Evolutionary conservation across 192 early-diverging fungal genomes (phyloP).

Genomic region (Podila horticola): DNA sequence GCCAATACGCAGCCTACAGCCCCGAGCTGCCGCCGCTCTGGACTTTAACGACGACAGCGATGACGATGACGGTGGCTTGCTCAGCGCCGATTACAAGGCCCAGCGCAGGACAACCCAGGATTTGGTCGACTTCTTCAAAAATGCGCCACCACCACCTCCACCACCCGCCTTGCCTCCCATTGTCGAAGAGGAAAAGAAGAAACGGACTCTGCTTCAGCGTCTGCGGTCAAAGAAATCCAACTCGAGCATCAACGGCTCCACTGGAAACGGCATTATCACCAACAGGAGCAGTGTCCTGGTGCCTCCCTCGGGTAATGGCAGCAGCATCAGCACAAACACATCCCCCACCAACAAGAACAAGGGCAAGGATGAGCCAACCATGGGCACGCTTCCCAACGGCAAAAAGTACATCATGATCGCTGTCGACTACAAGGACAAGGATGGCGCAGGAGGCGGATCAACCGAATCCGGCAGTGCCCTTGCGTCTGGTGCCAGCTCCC

Average conservation of each 20-base stretch:
- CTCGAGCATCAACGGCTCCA: slow-evolving; percentile 1
- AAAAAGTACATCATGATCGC: slow-evolving; percentile 52
- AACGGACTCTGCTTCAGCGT: slow-evolving; percentile 15
- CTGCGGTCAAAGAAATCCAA: slow-evolving; percentile 28
- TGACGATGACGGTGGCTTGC: slow-evolving; percentile 16
- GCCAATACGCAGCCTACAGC: slow-evolving; percentile 19
- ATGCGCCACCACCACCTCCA: slow-evolving; percentile 13
- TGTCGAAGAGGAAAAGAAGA: slow-evolving; percentile 41
- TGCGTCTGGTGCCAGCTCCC: slow-evolving; percentile 9
- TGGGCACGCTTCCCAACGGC: slow-evolving; percentile 19
- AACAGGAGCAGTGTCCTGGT: slow-evolving; percentile 15
- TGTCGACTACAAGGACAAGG: slow-evolving; percentile 31
- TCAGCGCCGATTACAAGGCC: slow-evolving; percentile 30
- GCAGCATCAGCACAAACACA: slow-evolving; percentile 18
- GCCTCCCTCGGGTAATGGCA: background rate
- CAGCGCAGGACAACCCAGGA: slow-evolving; percentile 31
- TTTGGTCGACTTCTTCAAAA: slow-evolving; percentile 42
- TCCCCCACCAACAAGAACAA: slow-evolving; percentile 2
- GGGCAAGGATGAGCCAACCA: slow-evolving; percentile 13
- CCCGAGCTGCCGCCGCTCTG: slow-evolving; percentile 30
- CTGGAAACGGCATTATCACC: background rate
- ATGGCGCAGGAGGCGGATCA: background rate
- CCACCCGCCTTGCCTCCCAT: background rate
- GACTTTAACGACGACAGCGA: slow-evolving; percentile 30
- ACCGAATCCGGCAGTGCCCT: slow-evolving; percentile 3